phyloP scores from a whole-genome alignment of 257 asterid species.

The Solanum etuberosum region DNA sequence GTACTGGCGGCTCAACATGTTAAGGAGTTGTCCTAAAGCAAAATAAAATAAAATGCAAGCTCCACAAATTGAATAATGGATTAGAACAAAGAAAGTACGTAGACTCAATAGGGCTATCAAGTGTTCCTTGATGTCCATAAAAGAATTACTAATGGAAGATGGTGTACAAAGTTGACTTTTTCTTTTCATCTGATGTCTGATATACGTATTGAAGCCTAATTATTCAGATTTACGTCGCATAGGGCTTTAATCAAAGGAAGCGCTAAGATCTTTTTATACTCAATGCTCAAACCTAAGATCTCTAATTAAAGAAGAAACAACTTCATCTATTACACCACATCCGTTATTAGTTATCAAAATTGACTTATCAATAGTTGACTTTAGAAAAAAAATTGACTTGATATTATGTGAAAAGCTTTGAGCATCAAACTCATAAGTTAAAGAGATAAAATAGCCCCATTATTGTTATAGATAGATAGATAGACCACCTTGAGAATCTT shows the following conservation, averaged over 20 bases:
- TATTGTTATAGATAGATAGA: neutral
- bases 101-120: neutral
- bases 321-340: neutral
- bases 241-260: rapidly evolving
- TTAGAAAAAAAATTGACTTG: neutral
- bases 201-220: no score
- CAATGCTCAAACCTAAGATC: no score
- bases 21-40: neutral
- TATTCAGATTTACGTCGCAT: rapidly evolving
- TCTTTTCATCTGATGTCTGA: no score
- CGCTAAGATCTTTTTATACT: no score
- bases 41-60: neutral
- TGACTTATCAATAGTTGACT: neutral
- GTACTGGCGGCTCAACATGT: neutral
- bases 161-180: neutral
- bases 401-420: neutral
- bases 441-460: neutral
- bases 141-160: neutral
- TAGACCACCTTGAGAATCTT: neutral
- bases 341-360: neutral
- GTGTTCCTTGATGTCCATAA: neutral
- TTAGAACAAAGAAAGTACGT: neutral
- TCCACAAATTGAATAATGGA: neutral
- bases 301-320: no score
- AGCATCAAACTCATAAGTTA: neutral